phyloP scores from a whole-genome alignment of 176 grass and related monocot species.

The bread wheat (Triticum aestivum) region IWGSC_CS_RefSeq_v2.1 NC_057796.1:100697957-100698456 shows the following conservation, averaged over 20 bases:
- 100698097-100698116: constrained; percentile 89
- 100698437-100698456: constrained; percentile 78
- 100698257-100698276: neutral
- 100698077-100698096: constrained; percentile 65
- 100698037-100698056: no score
- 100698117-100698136: constrained; percentile 47
- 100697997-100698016: constrained; percentile 73
- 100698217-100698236: neutral
- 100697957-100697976: constrained; percentile 80
- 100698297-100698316: neutral
- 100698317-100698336: neutral
- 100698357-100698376: neutral
- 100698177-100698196: neutral
- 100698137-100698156: constrained; percentile 51
- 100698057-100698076: neutral
- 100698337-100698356: neutral
- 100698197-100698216: neutral
- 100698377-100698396: neutral
- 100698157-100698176: neutral
- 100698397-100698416: constrained; percentile 70
- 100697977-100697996: constrained; percentile 63
- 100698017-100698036: neutral
- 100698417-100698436: constrained; percentile 86
- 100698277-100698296: neutral
- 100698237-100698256: no score